Evolutionary conservation across 1,284 basidiomycete genomes (phyloP), one percentile per base, ranked within the genome.

Genomic region (Ganoderma resinaceum): DNA sequence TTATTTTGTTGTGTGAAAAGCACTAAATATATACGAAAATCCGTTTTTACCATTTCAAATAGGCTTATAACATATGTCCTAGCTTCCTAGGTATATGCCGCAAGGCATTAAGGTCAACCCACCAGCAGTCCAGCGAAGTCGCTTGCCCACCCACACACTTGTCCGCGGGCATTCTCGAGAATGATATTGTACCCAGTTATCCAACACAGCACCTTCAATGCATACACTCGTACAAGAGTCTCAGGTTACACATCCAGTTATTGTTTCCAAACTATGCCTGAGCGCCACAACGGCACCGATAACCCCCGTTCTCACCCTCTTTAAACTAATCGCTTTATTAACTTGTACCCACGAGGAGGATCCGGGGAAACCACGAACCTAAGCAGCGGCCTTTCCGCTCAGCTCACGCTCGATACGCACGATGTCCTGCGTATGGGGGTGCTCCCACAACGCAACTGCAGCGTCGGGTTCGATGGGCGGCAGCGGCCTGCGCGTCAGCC

Each of bases 401-500:
- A 92, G 79, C 76, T 88, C 84, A 63, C 85, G 86, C 80, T 97
- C 95, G 29, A 91, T 75, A 66, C 83, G 81, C 71, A 95, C 82
- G 57, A 95, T 82, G 29, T 87, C 90, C 70, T 87, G 85, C 29
- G 91, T 91, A 74, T 93, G 87, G 14, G 88, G 84, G 74, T 94
- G 91, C 53, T 86, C 85, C 88, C 92, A 91, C 66, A 96, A 79
- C 7, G 84, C 84, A 62, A 85, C 81, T 23, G 86, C 89, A 40
- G 81, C 87, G 55, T 81, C 86, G 38, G 85, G 77, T 20, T 85
- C 83, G 29, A 91, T 89, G 5, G 91, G 89, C 61, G 88, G 87
- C 62, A 97, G 86, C 14, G 96, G 93, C 71, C 86, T 89, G 66
- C 95, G 87, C 59, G 94, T 89, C 40, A 86, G 78, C 0, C 95